These are phyloP conservation scores for Diaporthe nobilis DNA, from an alignment of 2,329 filamentous ascomycete species.

Conservation along the genomic window DNA sequence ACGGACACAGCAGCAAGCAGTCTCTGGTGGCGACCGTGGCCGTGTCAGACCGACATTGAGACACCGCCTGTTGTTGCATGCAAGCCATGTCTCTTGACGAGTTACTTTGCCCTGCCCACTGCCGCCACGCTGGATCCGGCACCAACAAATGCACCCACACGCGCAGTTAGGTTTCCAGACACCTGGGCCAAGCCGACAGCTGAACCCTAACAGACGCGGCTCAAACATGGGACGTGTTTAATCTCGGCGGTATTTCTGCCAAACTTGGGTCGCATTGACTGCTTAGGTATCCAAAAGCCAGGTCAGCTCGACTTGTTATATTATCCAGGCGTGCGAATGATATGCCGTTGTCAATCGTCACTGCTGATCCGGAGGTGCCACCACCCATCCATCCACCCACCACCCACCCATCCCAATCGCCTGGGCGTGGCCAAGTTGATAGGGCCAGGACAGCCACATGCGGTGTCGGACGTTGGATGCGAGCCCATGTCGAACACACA, in stretches of 20 bases:
- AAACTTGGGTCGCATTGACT: not conserved
- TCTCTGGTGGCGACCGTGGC: constrained; percentile 14
- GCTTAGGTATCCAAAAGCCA: not conserved
- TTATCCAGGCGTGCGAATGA: not conserved
- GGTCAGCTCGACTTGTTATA: not conserved
- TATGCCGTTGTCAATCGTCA: constrained; percentile 2
- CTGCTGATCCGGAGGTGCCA: not conserved
- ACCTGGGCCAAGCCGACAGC: constrained; percentile 32
- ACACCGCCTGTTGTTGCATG: constrained; percentile 16
- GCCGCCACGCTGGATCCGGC: not conserved
- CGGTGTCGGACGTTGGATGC: constrained; percentile 26
- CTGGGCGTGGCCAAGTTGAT: not conserved
- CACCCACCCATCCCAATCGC: not conserved
- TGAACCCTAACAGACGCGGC: constrained; percentile 24
- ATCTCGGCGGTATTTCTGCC: constrained; percentile 30
- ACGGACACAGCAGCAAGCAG: constrained; percentile 14
- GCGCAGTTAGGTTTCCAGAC: constrained; percentile 1
- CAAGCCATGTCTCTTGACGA: constrained; percentile 27
- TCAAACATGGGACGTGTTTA: constrained; percentile 21
- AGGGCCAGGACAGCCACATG: constrained; percentile 7
- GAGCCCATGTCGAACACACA: constrained; percentile 1
- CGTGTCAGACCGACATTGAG: constrained; percentile 23
- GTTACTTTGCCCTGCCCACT: not conserved
- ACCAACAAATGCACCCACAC: not conserved
- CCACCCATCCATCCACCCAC: not conserved